Percentiles rank a stretch among this genome's conserved stretches.
These are phyloP conservation scores for Globisporangium orthogonon DNA, from an alignment of 352 stramenopile species.

Conservation along the genomic window DNA sequence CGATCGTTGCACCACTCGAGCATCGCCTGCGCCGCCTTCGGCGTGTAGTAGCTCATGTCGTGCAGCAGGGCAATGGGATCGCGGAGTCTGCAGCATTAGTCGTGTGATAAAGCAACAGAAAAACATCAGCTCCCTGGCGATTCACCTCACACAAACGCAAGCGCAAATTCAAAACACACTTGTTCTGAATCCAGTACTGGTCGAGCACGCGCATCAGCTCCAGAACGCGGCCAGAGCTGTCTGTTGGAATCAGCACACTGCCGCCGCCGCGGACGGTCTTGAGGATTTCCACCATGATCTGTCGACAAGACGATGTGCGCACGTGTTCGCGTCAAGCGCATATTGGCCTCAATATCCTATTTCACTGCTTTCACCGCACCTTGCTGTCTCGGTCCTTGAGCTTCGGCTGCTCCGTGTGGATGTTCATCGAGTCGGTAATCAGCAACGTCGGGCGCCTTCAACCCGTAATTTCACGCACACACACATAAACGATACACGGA, in stretches of 20 bases:
- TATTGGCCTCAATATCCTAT: too few relatives aligned
- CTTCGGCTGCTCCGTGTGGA: constrained; percentile 79
- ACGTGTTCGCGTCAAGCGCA: constrained; percentile 7
- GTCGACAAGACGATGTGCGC: constrained; percentile 11
- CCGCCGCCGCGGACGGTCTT: constrained; percentile 90
- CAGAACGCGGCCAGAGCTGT: constrained; percentile 92
- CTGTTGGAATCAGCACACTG: constrained; percentile 94
- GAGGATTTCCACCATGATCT: constrained; percentile 92
- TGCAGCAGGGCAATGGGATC: constrained; percentile 85
- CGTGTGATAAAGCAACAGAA: neutral
- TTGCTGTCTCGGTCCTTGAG: constrained; percentile 87
- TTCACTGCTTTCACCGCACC: constrained; percentile 11
- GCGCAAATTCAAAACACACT: constrained; percentile 22
- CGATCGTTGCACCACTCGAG: constrained; percentile 88
- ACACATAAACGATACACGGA: neutral
- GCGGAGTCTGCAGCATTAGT: constrained; percentile 36
- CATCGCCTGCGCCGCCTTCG: constrained; percentile 85
- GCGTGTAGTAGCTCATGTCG: constrained; percentile 88
- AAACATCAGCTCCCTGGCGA: neutral
- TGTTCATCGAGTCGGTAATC: constrained; percentile 88
- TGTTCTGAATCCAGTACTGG: constrained; percentile 95
- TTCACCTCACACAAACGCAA: constrained; percentile 12
- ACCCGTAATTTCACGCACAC: neutral
- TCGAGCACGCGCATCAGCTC: constrained; percentile 94
- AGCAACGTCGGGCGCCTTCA: constrained; percentile 72